Conservation (phyloP, 2,329 filamentous ascomycete genomes). For the Aureobasidium sp. region DNA sequence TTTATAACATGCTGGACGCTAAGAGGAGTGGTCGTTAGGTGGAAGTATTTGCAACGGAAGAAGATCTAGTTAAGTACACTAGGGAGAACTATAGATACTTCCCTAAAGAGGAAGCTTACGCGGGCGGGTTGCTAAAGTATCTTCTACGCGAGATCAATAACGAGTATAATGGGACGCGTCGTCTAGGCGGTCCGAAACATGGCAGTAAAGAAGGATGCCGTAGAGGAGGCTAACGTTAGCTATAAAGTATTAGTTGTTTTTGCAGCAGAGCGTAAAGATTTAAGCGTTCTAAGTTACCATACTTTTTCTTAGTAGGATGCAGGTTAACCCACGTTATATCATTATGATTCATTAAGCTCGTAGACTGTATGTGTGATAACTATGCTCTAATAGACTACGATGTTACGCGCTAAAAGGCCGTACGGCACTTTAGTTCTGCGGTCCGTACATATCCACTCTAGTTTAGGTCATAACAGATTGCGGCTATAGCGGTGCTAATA, state of each 20-base stretch:
- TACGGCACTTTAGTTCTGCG: neutral
- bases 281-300: neutral
- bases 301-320: neutral
- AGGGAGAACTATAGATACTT: constrained; percentile 6
- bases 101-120: constrained; percentile 13
- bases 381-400: neutral
- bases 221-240: neutral
- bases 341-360: neutral
- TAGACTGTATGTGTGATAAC: neutral
- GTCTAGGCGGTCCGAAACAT: neutral
- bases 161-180: neutral
- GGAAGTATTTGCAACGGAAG: constrained; percentile 6
- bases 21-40: constrained; percentile 3
- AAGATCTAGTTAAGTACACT: constrained; percentile 9
- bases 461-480: neutral
- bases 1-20: constrained; percentile 10
- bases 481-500: neutral
- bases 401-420: constrained; percentile 1
- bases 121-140: constrained; percentile 10
- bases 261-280: neutral
- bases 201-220: neutral
- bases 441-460: neutral
- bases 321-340: neutral
- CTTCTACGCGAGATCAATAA: constrained; percentile 12
- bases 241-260: too few relatives aligned